phyloP scores from a whole-genome alignment of 805 yeast species.

The Candida tallmaniae region DNA sequence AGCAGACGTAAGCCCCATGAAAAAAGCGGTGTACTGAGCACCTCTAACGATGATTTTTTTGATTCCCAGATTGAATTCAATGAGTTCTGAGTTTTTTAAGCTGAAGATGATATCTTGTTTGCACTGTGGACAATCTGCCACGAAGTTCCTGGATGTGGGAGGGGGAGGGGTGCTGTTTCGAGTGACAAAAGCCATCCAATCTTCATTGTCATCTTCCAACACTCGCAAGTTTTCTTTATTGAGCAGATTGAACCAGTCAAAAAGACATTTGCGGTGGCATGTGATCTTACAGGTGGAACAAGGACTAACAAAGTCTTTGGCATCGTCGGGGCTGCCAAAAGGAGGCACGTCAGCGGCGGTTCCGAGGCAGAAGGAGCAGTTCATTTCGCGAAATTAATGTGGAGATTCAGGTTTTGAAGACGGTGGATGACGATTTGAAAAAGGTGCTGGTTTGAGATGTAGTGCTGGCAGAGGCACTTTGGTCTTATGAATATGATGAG shows the following conservation, averaged over 20 bases:
- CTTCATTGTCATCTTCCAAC: constrained; percentile 7
- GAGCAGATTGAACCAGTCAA: constrained; percentile 38
- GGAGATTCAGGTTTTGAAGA: no score
- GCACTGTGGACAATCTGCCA: constrained; percentile 40
- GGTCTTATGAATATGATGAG: background rate
- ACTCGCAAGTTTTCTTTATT: constrained; percentile 23
- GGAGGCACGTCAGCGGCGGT: constrained; percentile 37
- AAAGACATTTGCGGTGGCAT: constrained; percentile 34
- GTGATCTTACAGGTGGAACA: constrained; percentile 34
- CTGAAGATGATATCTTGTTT: constrained; percentile 29
- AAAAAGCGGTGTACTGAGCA: constrained; percentile 26
- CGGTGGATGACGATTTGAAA: no score
- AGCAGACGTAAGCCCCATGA: constrained; percentile 36
- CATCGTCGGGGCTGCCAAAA: constrained; percentile 31
- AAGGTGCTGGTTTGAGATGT: no score
- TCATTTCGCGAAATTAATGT: no score
- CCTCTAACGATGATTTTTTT: constrained; percentile 16
- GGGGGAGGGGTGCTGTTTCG: background rate
- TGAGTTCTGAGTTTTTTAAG: constrained; percentile 23
- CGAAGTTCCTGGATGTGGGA: background rate
- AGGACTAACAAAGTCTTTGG: constrained; percentile 32
- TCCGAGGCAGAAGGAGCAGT: constrained; percentile 38
- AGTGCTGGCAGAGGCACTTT: no score
- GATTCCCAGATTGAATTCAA: constrained; percentile 17
- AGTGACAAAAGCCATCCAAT: background rate